Percentiles rank a stretch among this genome's conserved stretches.
Conservation (phyloP, 2,329 filamentous ascomycete genomes). For the Colletotrichum camelliae region DNA sequence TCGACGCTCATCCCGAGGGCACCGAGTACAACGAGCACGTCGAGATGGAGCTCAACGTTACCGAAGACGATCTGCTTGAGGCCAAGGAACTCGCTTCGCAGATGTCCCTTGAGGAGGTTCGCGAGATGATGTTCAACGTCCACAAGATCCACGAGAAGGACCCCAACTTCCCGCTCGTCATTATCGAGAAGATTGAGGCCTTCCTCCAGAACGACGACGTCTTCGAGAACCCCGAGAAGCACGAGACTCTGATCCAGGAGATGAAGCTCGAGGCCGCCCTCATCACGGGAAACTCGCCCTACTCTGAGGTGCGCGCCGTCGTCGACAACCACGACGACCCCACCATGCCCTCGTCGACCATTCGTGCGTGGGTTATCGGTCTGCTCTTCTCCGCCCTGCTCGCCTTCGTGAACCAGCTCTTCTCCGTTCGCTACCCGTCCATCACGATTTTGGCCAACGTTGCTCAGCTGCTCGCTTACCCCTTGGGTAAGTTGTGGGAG, state of each 20-base stretch:
- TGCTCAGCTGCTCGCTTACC: constrained; percentile 41
- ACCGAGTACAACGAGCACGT: constrained; percentile 4
- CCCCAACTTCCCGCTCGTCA: constrained; percentile 47
- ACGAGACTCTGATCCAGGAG: constrained; percentile 35
- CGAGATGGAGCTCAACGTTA: constrained; percentile 42
- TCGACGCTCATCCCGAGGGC: constrained; percentile 1
- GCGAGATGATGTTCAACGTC: constrained; percentile 40
- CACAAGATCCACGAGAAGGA: constrained; percentile 45
- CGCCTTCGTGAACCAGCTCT: constrained; percentile 40
- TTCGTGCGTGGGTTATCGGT: constrained; percentile 40
- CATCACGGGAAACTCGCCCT: constrained; percentile 36
- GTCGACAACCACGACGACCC: constrained; percentile 44
- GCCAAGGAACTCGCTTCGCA: constrained; percentile 48
- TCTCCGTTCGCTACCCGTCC: constrained; percentile 40
- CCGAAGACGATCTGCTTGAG: constrained; percentile 50
- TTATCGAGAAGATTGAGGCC: constrained; percentile 41
- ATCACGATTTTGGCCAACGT: constrained; percentile 42
- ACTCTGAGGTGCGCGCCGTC: constrained; percentile 43
- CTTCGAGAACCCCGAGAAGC: constrained; percentile 40
- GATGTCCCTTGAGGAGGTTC: constrained; percentile 47
- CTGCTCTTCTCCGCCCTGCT: constrained; percentile 36
- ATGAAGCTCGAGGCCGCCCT: constrained; percentile 38
- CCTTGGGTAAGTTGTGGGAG: constrained; percentile 39
- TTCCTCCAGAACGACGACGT: constrained; percentile 39
- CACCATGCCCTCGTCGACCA: constrained; percentile 38